These are phyloP conservation scores for Phytophthora hibernalis DNA, from an alignment of 352 stramenopile genomes.

Conservation along the genomic window DNA sequence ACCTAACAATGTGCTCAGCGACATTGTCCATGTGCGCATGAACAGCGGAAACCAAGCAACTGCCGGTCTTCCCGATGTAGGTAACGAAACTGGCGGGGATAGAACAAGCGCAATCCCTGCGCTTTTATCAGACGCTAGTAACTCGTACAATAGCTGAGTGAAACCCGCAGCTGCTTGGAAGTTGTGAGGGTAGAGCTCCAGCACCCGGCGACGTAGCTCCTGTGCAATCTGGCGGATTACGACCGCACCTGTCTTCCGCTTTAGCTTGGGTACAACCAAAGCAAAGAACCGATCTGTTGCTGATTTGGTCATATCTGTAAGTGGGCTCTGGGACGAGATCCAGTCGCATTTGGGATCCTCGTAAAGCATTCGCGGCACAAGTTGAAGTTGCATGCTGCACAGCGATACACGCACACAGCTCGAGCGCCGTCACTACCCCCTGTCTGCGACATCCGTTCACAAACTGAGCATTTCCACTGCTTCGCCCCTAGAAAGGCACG, in stretches of 20 bases:
- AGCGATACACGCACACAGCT: constrained; percentile 50
- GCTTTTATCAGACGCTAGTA: constrained; percentile 41
- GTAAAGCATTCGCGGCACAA: constrained; percentile 70
- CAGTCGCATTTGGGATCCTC: constrained; percentile 59
- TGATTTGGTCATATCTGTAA: constrained; percentile 19
- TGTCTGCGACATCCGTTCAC: constrained; percentile 38
- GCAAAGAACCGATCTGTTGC: constrained; percentile 47
- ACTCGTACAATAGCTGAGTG: constrained; percentile 51
- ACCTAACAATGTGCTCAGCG: constrained; percentile 63
- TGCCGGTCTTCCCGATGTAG: constrained; percentile 21
- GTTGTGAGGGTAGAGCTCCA: constrained; percentile 65
- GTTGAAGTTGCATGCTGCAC: constrained; percentile 61
- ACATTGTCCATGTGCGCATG: constrained; percentile 56
- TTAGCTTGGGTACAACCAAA: constrained; percentile 40
- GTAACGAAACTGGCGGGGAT: constrained; percentile 28
- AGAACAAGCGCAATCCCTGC: constrained; percentile 48
- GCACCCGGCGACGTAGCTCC: constrained; percentile 54
- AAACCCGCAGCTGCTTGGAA: constrained; percentile 48
- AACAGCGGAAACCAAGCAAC: constrained; percentile 54
- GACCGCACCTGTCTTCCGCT: constrained; percentile 7
- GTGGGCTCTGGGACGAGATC: constrained; percentile 9
- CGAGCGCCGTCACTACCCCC: constrained; percentile 20
- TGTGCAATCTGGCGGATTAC: constrained; percentile 51
- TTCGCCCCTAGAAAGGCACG: constrained; percentile 41
- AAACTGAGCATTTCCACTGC: constrained; percentile 53